Evolutionary conservation across 2,329 filamentous ascomycete species (phyloP).

Genomic region (Zasmidium cellare): DNA sequence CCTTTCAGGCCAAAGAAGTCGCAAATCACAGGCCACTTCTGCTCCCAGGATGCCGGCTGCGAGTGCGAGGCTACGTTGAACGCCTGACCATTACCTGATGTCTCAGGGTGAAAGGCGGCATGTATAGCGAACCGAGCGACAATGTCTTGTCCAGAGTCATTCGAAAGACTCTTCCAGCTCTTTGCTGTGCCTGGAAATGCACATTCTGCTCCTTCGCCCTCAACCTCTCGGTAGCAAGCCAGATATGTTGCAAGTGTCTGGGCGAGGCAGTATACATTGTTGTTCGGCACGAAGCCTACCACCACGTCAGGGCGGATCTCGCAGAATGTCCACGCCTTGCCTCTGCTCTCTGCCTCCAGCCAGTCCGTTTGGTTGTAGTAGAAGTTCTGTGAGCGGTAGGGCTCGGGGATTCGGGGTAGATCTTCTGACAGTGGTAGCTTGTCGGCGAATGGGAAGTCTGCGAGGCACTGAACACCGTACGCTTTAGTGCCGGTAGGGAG

Average conservation of each 20-base stretch:
- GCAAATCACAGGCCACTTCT: slow-evolving; percentile 29
- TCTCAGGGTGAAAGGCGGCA: slow-evolving; percentile 18
- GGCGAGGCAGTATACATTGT: slow-evolving; percentile 39
- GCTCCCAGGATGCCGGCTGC: slow-evolving; percentile 19
- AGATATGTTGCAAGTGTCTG: slow-evolving; percentile 38
- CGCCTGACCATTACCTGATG: slow-evolving; percentile 19
- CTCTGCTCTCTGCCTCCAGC: slow-evolving; percentile 30
- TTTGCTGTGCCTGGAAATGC: slow-evolving; percentile 38
- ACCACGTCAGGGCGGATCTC: slow-evolving; percentile 41
- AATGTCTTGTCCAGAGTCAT: slow-evolving; percentile 38
- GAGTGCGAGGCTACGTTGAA: slow-evolving; percentile 27
- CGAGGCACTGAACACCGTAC: slow-evolving; percentile 45
- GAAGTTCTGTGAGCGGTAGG: slow-evolving; percentile 35
- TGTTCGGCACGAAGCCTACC: slow-evolving; percentile 41
- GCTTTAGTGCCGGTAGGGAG: slow-evolving; percentile 39
- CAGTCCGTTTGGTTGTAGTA: slow-evolving; percentile 41
- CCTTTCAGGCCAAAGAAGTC: slow-evolving; percentile 30
- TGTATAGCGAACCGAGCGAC: slow-evolving; percentile 28
- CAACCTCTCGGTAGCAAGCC: slow-evolving; percentile 35
- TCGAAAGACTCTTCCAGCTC: slow-evolving; percentile 37
- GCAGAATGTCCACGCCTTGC: slow-evolving; percentile 39
- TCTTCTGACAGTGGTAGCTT: slow-evolving; percentile 35
- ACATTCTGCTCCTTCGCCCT: slow-evolving; percentile 37
- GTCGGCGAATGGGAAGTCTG: slow-evolving; percentile 40
- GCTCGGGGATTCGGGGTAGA: slow-evolving; percentile 32